Evolutionary conservation across 2,329 filamentous ascomycete species (phyloP).

Genomic region (Coleophoma cylindrospora): DNA sequence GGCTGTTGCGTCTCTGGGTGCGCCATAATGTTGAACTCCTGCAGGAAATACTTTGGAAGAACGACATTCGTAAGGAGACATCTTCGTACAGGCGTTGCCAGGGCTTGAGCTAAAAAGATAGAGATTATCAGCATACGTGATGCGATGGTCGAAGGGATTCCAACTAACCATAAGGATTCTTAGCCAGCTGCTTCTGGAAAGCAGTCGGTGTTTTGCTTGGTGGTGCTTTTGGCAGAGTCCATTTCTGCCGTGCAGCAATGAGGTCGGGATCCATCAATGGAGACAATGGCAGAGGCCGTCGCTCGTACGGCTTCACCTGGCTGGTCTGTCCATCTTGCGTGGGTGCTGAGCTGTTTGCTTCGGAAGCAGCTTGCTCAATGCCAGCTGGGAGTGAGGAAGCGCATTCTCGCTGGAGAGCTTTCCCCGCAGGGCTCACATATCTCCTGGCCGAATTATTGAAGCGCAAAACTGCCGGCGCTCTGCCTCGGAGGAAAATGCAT

Average conservation of each 20-base stretch:
- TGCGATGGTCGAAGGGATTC: neutral
- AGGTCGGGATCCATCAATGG: conserved; percentile 40
- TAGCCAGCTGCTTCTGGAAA: conserved; percentile 51
- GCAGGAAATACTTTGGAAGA: conserved; percentile 59
- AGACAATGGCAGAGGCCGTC: conserved; percentile 36
- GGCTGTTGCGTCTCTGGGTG: conserved; percentile 47
- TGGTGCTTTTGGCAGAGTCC: conserved; percentile 17
- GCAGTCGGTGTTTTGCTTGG: conserved; percentile 32
- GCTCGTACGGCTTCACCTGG: neutral
- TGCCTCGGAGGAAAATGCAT: too few species aligned
- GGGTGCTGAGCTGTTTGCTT: neutral
- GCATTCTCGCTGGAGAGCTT: neutral
- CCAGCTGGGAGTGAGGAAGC: neutral
- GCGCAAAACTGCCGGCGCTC: too few species aligned
- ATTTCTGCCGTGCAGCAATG: conserved; percentile 27
- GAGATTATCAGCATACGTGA: conserved; percentile 4
- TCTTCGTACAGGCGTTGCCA: conserved; percentile 54
- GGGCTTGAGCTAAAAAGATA: conserved; percentile 46
- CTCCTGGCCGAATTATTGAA: too few species aligned
- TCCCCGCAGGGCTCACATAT: too few species aligned
- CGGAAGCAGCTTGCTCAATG: neutral
- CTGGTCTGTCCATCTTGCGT: neutral
- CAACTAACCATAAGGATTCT: conserved; percentile 59
- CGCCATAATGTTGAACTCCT: conserved; percentile 50
- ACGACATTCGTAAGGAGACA: conserved; percentile 43